These are phyloP conservation scores for Ephemerocybe angulata DNA, from an alignment of 768 basidiomycete species.

Conservation along the genomic window DNA sequence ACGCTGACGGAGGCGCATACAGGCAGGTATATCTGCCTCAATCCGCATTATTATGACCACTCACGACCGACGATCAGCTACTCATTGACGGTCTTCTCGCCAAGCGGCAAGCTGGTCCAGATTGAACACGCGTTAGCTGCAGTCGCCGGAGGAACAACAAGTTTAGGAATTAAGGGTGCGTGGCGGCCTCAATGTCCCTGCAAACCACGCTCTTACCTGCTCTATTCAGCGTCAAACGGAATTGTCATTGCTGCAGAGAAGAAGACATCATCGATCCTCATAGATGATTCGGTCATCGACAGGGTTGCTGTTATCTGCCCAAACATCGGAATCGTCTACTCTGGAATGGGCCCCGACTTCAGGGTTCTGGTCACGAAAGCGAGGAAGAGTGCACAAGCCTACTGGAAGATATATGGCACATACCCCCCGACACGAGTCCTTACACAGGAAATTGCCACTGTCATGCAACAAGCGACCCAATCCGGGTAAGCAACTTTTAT, in stretches of 20 bases:
- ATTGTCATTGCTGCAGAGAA: conserved; percentile 99
- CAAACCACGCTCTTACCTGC: conserved; percentile 9
- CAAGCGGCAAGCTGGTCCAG: conserved; percentile 97
- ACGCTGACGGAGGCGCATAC: conserved; percentile 78
- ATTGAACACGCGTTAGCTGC: conserved; percentile 99
- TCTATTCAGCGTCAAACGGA: conserved; percentile 83
- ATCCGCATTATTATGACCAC: conserved; percentile 3
- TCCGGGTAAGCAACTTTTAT: conserved; percentile 67
- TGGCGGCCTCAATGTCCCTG: conserved; percentile 5
- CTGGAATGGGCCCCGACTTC: conserved; percentile 99
- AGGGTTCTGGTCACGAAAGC: conserved; percentile 91
- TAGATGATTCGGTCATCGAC: conserved; percentile 97
- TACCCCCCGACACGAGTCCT: conserved; percentile 96
- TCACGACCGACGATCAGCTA: conserved; percentile 53
- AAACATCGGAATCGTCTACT: conserved; percentile 99
- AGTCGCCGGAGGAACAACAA: conserved; percentile 92
- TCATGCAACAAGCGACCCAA: conserved; percentile 99
- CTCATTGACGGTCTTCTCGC: conserved; percentile 98
- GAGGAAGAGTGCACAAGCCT: conserved; percentile 95
- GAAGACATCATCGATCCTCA: conserved; percentile 95
- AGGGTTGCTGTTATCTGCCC: conserved; percentile 97
- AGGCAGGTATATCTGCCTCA: conserved; percentile 39
- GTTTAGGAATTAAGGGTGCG: conserved; percentile 96
- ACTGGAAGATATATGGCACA: conserved; percentile 99
- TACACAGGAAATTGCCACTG: conserved; percentile 94